Base-by-base conservation (phyloP, 129 eudicot species). In the Flaveria sonorensis region DNA sequence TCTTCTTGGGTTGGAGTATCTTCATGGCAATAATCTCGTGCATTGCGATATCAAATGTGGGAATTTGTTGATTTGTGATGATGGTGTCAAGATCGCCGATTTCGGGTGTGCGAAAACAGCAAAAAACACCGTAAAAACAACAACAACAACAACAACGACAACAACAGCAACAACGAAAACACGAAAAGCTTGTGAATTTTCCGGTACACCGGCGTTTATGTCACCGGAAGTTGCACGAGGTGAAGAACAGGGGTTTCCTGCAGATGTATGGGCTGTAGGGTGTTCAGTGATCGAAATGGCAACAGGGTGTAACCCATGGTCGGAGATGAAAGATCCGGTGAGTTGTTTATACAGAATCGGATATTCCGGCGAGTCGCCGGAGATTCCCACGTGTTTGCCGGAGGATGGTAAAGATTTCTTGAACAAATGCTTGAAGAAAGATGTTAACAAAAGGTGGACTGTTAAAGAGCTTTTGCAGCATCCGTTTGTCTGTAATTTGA, bases 161-260 rank as follows among this genome's bases (percentile, higher is more conserved):
- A 5, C 9, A 4, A 56, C 40, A 36, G 5, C 40, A 4, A 36
- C 40, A 30, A 30, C 0, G 36, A 30, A 30, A 30, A 30, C 36
- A 30, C 0, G 36, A 36, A 36, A 36, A 36, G 40, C 68, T 43
- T 32, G 59, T 48, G 70, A 10, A 20, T 70, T 84, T 74, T 72
- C 91, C 73, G 98, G 98, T 56, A 93, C 98, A 74, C 98, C 98
- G 75, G 84, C 81, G 57, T 93, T 88, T 59, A 93, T 90, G 96
- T 83, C 98, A 16, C 96, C 98, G 26, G 98, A 93, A 39, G 98
- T 87, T 21, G 98, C 98, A 0, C 74, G 98, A 2, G 98, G 95
- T 7, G 95, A 90, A 74, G 89, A 87, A 56, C 98, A 90, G 62
- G 84, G 92, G 45, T 90, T 82, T 72, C 70, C 90, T 8, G 95